Evolutionary conservation across 2,329 filamentous ascomycete species (phyloP).

Genomic region (Aspergillus persii): DNA sequence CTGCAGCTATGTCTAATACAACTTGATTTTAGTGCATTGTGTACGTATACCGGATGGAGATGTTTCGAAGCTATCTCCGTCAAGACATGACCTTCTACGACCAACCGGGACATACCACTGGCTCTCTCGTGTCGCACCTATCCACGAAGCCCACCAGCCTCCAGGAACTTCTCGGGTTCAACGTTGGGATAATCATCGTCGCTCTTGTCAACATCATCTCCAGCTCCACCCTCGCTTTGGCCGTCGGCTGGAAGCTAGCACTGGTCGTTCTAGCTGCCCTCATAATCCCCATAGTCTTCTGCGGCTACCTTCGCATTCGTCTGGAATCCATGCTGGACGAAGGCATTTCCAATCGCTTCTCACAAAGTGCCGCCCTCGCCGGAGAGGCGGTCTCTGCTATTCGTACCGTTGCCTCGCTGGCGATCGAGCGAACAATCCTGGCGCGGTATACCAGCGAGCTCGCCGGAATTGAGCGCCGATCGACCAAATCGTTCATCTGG

Average conservation of each 20-base stretch:
- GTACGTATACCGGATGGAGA: slow-evolving; percentile 19
- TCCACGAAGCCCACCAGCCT: slow-evolving; percentile 29
- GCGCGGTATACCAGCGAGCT: slow-evolving; percentile 45
- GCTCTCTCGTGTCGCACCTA: slow-evolving; percentile 25
- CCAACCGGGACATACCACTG: slow-evolving; percentile 25
- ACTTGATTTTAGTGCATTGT: background rate
- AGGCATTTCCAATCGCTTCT: slow-evolving; percentile 42
- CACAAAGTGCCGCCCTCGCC: slow-evolving; percentile 46
- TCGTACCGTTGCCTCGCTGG: slow-evolving; percentile 50
- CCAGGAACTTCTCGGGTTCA: slow-evolving; percentile 51
- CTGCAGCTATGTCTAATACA: background rate
- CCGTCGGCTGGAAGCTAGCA: slow-evolving; percentile 51
- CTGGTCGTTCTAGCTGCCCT: slow-evolving; percentile 47
- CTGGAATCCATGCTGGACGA: slow-evolving; percentile 48
- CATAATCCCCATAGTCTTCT: slow-evolving; percentile 44
- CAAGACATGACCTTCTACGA: slow-evolving; percentile 32
- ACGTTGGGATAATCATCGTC: slow-evolving; percentile 48
- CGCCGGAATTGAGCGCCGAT: slow-evolving; percentile 45
- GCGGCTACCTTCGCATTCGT: slow-evolving; percentile 49
- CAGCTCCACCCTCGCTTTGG: slow-evolving; percentile 47
- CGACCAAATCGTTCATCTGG: slow-evolving; percentile 45
- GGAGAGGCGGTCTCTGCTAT: slow-evolving; percentile 52
- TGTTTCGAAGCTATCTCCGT: slow-evolving; percentile 21
- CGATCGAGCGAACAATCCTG: slow-evolving; percentile 50
- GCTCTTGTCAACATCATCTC: slow-evolving; percentile 48